Evolutionary conservation across 352 stramenopile species (phyloP).

Genomic region (Globisporangium barbulae): DNA sequence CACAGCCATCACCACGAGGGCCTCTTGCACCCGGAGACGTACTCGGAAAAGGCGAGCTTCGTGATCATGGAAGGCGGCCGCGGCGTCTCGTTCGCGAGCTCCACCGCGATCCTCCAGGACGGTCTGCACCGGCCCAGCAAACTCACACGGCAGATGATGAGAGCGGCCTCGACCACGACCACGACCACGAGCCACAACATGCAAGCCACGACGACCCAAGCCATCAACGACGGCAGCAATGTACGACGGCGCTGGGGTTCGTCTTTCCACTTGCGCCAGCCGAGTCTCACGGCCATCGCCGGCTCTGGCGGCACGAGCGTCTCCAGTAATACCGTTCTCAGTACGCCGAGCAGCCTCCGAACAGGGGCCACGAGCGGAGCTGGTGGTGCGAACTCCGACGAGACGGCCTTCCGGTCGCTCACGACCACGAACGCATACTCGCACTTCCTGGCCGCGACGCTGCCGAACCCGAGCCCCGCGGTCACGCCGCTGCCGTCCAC

Average conservation of each 20-base stretch:
- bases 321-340: neutral
- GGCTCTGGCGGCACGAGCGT: neutral
- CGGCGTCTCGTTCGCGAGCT: constrained; percentile 2
- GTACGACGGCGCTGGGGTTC: neutral
- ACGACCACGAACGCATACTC: neutral
- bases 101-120: constrained; percentile 1
- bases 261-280: neutral
- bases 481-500: neutral
- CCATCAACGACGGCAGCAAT: neutral
- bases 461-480: neutral
- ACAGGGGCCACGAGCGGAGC: neutral
- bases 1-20: constrained; percentile 1
- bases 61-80: constrained; percentile 9
- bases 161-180: neutral
- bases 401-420: neutral
- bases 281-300: neutral
- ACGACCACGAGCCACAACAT: neutral
- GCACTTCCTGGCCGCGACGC: constrained; percentile 4
- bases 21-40: constrained; percentile 2
- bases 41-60: constrained; percentile 9
- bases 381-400: neutral
- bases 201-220: neutral
- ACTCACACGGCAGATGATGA: constrained; percentile 16
- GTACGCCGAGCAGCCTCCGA: neutral
- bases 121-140: constrained; percentile 9